Evolutionary conservation across 257 asterid genomes (phyloP).

Genomic region (Solanum bulbocastanum): DNA sequence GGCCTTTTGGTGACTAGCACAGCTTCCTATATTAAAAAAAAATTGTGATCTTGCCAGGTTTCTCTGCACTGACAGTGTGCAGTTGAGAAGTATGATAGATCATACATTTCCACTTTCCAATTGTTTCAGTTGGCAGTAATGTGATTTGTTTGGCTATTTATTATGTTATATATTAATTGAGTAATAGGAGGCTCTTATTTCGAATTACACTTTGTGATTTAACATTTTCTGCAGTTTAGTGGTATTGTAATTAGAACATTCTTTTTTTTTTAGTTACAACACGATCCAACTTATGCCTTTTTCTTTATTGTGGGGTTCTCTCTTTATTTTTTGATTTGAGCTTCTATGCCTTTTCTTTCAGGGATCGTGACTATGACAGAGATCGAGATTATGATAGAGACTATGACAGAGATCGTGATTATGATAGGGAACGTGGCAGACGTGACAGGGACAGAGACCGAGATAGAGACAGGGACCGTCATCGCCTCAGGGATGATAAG

Average conservation of each 20-base stretch:
- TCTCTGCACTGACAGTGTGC: conserved; percentile 99
- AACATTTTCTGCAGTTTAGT: not conserved
- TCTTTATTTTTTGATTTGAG: not conserved
- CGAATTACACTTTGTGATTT: not conserved
- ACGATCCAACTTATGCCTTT: not conserved
- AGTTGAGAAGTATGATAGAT: conserved; percentile 98
- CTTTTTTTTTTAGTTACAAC: not conserved
- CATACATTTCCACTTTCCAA: conserved; percentile 28
- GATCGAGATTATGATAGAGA: conserved; percentile 44
- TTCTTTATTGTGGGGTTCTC: not conserved
- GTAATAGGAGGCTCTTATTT: not conserved
- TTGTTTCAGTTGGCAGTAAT: not conserved
- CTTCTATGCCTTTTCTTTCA: not conserved
- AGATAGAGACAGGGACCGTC: conserved; percentile 54
- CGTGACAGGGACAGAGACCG: conserved; percentile 38
- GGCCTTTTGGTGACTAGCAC: conserved; percentile 30
- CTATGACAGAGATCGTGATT: conserved; percentile 53
- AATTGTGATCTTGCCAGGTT: conserved; percentile 88
- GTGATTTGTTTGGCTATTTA: not conserved
- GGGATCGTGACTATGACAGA: conserved; percentile 32
- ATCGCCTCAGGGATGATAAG: conserved; percentile 65
- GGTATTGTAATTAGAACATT: not conserved
- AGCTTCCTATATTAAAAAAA: conserved; percentile 61
- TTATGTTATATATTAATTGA: not conserved
- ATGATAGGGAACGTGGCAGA: conserved; percentile 48